These are phyloP conservation scores for Ilex aquifolium DNA, from an alignment of 257 asterid species.

Conservation along the genomic window DNA sequence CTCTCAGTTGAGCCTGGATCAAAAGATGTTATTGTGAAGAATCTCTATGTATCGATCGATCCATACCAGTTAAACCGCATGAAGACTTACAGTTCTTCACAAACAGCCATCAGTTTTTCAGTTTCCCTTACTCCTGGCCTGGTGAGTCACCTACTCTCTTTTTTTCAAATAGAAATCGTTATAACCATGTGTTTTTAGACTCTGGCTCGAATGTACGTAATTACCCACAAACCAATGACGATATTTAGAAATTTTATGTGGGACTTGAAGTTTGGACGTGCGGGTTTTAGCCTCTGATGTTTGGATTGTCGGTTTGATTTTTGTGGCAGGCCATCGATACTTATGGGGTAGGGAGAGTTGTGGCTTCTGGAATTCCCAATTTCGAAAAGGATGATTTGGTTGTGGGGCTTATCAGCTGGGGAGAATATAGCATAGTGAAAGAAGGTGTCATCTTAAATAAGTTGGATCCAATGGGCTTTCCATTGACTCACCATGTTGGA, in stretches of 20 bases:
- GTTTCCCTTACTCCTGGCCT: conserved; percentile 35
- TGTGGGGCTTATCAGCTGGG: conserved; percentile 67
- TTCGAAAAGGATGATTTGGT: conserved; percentile 50
- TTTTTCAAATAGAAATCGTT: too few relatives aligned
- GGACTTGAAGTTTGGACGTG: too few relatives aligned
- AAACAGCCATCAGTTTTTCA: conserved; percentile 29
- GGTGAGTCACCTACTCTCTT: conserved; percentile 5
- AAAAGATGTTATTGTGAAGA: conserved; percentile 38
- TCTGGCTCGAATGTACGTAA: too few relatives aligned
- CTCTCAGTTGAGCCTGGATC: conserved; percentile 6
- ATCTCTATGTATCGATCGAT: conserved; percentile 53
- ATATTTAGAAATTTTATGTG: too few relatives aligned
- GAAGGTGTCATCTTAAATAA: conserved; percentile 50
- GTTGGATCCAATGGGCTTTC: conserved; percentile 55
- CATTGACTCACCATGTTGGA: conserved; percentile 59
- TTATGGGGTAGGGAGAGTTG: conserved; percentile 66
- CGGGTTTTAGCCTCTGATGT: too few relatives aligned
- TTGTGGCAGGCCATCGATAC: conserved; percentile 40
- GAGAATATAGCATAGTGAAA: conserved; percentile 46
- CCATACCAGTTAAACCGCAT: conserved; percentile 67
- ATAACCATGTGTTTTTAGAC: too few relatives aligned
- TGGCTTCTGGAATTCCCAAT: conserved; percentile 41
- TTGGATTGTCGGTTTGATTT: background rate
- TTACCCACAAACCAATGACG: too few relatives aligned
- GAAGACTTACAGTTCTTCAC: conserved; percentile 47